Conservation (phyloP, 2,329 filamentous ascomycete species). For the Tetracladium maxilliforme region DNA sequence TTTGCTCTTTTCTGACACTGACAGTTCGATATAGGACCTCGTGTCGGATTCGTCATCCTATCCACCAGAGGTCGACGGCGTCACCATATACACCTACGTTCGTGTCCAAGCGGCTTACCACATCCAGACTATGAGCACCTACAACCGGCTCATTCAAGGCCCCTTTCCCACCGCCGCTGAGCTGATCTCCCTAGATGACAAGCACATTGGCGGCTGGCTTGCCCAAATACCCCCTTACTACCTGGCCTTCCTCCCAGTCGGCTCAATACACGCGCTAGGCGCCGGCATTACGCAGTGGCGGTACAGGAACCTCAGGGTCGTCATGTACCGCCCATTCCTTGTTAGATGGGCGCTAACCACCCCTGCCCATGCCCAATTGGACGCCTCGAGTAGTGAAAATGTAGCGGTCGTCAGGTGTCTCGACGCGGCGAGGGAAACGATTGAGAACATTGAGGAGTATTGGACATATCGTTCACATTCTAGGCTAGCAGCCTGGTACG, state of each 20-base stretch:
- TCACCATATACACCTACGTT: conserved; percentile 3
- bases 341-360: conserved; percentile 4
- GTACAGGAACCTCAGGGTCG: conserved; percentile 6
- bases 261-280: conserved; percentile 3
- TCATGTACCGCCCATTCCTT: conserved; percentile 7
- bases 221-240: conserved; percentile 4
- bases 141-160: conserved; percentile 2
- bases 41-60: conserved; percentile 1
- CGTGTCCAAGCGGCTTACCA: conserved; percentile 2
- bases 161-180: conserved; percentile 3
- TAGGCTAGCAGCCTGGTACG: conserved; percentile 6
- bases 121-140: conserved; percentile 2
- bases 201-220: conserved; percentile 4
- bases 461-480: conserved; percentile 4
- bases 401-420: conserved; percentile 3
- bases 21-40: conserved; percentile 1
- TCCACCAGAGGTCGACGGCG: conserved; percentile 1
- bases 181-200: conserved; percentile 3
- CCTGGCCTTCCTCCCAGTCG: conserved; percentile 1
- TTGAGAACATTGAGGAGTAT: conserved; percentile 3
- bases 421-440: conserved; percentile 4
- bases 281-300: conserved; percentile 6
- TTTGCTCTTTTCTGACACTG: neutral
- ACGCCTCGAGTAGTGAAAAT: neutral
- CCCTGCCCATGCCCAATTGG: conserved; percentile 1